phyloP scores from a whole-genome alignment of 371 early-diverging fungal genomes.

The Basidiobolus meristosporus region DNA sequence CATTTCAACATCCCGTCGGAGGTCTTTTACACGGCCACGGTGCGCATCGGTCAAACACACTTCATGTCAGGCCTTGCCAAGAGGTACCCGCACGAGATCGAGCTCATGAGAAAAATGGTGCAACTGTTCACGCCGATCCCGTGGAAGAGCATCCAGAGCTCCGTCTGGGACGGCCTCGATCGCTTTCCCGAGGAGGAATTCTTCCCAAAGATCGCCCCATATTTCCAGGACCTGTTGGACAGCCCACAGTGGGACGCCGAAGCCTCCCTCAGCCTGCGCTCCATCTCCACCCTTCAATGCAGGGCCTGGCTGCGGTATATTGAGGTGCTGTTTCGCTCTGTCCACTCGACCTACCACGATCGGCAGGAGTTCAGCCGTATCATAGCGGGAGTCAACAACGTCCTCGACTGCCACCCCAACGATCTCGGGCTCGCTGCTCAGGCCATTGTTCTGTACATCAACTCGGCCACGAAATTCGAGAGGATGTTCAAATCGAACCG shows the following conservation, averaged over 20 bases:
- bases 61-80: constrained; percentile 37
- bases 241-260: background rate
- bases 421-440: constrained; percentile 36
- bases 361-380: constrained; percentile 27
- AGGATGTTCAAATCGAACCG: constrained; percentile 33
- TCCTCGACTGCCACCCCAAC: constrained; percentile 23
- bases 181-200: background rate
- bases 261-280: background rate
- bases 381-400: constrained; percentile 29
- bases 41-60: constrained; percentile 36
- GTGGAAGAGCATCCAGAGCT: background rate
- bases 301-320: constrained; percentile 38
- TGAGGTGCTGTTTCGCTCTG: constrained; percentile 21
- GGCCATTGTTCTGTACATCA: constrained; percentile 27
- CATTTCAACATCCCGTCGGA: constrained; percentile 23
- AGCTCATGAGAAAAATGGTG: constrained; percentile 32
- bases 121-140: constrained; percentile 4
- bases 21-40: constrained; percentile 25
- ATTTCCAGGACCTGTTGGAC: background rate
- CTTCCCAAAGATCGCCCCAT: background rate
- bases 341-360: constrained; percentile 31
- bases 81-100: constrained; percentile 29
- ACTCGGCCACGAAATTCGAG: constrained; percentile 26
- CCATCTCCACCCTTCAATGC: constrained; percentile 24
- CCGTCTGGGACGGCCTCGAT: background rate